A percentile compares a stretch with the other conserved stretches of the same genome.
phyloP scores from a whole-genome alignment of 768 basidiomycete genomes.

The Trametes elegans region DNA sequence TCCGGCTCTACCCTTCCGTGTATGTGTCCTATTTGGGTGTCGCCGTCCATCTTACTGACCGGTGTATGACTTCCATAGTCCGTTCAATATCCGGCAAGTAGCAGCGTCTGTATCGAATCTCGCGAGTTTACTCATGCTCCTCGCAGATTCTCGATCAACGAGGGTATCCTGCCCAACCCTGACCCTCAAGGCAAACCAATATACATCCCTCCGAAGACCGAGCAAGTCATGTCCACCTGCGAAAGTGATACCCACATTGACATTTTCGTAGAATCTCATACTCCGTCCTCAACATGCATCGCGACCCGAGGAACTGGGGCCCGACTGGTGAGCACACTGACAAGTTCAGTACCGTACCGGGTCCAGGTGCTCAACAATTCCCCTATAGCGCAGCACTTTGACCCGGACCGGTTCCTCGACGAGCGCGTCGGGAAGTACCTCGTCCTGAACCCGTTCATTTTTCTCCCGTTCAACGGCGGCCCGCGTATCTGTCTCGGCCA shows the following conservation, averaged over 20 bases:
- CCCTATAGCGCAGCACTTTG: slow-evolving; percentile 56
- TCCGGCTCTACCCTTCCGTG: slow-evolving; percentile 34
- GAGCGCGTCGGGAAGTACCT: slow-evolving; percentile 60
- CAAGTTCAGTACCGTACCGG: neutral
- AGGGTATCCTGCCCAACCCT: slow-evolving; percentile 15
- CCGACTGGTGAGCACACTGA: slow-evolving; percentile 64
- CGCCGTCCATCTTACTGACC: neutral
- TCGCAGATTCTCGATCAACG: slow-evolving; percentile 15
- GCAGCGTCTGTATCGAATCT: neutral
- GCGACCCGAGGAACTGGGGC: slow-evolving; percentile 67
- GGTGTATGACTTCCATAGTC: slow-evolving; percentile 22
- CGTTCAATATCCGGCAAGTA: slow-evolving; percentile 33
- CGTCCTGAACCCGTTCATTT: slow-evolving; percentile 64
- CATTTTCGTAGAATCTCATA: slow-evolving; percentile 37
- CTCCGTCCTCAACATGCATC: slow-evolving; percentile 64
- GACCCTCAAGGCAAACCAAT: slow-evolving; percentile 22
- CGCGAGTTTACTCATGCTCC: neutral
- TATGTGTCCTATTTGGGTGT: slow-evolving; percentile 6
- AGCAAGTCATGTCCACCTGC: no score
- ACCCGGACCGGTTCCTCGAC: slow-evolving; percentile 72
- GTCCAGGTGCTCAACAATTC: no score
- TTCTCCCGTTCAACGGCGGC: slow-evolving; percentile 40
- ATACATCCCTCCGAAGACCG: slow-evolving; percentile 24
- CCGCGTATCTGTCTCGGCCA: slow-evolving; percentile 27
- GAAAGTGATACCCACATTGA: no score